Evolutionary conservation across 306 rosid species (phyloP).

Genomic region (Acacia confusa): DNA sequence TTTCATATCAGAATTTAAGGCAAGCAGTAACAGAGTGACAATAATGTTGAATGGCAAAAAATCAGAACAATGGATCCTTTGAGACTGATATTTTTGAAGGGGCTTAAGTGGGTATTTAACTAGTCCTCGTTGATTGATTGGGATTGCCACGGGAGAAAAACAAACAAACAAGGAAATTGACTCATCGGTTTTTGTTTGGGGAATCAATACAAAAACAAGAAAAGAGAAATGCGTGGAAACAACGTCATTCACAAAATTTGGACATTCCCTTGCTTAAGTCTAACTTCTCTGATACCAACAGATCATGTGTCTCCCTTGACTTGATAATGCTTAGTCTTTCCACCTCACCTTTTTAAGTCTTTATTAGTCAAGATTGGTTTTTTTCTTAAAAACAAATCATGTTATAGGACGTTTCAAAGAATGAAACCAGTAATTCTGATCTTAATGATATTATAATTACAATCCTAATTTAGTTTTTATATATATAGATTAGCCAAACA

Average conservation of each 20-base stretch:
- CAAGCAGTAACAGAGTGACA: neutral
- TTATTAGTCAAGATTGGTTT: conserved; percentile 31
- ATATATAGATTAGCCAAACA: neutral
- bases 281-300: neutral
- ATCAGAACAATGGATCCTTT: neutral
- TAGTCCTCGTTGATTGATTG: conserved; percentile 25
- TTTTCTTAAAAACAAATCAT: neutral
- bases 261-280: conserved; percentile 15
- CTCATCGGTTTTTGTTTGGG: conserved; percentile 3
- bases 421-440: neutral
- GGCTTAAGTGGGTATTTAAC: neutral
- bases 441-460: neutral
- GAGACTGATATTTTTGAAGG: neutral
- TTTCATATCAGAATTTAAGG: neutral
- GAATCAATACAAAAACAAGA: conserved; percentile 28
- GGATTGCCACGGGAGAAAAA: conserved; percentile 15
- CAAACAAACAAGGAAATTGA: neutral
- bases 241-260: conserved; percentile 26
- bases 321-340: conserved; percentile 26
- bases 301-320: conserved; percentile 28
- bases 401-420: neutral
- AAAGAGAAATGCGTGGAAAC: conserved; percentile 2
- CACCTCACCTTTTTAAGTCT: conserved; percentile 2
- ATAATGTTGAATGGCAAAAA: neutral
- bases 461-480: neutral